phyloP scores from a whole-genome alignment of 257 asterid genomes.

The Plectranthus barbatus region DNA sequence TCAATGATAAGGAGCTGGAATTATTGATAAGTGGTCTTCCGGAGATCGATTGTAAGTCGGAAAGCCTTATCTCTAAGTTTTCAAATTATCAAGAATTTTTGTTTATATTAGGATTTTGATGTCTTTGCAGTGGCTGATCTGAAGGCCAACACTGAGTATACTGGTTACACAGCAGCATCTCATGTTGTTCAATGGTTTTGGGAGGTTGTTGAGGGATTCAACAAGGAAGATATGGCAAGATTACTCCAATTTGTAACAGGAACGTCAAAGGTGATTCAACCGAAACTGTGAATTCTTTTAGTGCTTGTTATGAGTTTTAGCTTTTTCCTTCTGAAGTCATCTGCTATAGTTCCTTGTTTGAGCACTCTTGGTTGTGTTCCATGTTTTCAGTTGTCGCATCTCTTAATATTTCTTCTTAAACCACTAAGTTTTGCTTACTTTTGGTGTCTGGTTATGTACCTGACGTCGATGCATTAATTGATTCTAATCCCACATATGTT shows the following conservation, averaged over 20 bases:
- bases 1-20: slow-evolving; percentile 94
- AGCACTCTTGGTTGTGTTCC: not conserved
- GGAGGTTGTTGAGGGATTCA: slow-evolving; percentile 88
- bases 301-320: not conserved
- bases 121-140: slow-evolving; percentile 80
- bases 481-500: not conserved
- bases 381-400: not conserved
- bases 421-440: not conserved
- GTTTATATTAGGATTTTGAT: slow-evolving; percentile 10
- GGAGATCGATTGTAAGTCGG: slow-evolving; percentile 81
- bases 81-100: not conserved
- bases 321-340: not conserved
- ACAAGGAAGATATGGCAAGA: slow-evolving; percentile 97
- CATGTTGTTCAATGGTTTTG: slow-evolving; percentile 87
- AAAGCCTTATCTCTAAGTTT: slow-evolving; percentile 6
- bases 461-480: not conserved
- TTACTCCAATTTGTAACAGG: slow-evolving; percentile 95
- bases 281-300: not conserved
- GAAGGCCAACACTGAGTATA: slow-evolving; percentile 83
- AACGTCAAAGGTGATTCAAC: slow-evolving; percentile 78
- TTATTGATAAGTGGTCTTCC: slow-evolving; percentile 95
- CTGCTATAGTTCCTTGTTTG: not conserved
- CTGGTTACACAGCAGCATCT: slow-evolving; percentile 83
- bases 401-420: not conserved
- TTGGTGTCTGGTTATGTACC: not conserved